Conservation (phyloP, 2,329 filamentous ascomycete genomes). For the Penicillium sp. region DNA sequence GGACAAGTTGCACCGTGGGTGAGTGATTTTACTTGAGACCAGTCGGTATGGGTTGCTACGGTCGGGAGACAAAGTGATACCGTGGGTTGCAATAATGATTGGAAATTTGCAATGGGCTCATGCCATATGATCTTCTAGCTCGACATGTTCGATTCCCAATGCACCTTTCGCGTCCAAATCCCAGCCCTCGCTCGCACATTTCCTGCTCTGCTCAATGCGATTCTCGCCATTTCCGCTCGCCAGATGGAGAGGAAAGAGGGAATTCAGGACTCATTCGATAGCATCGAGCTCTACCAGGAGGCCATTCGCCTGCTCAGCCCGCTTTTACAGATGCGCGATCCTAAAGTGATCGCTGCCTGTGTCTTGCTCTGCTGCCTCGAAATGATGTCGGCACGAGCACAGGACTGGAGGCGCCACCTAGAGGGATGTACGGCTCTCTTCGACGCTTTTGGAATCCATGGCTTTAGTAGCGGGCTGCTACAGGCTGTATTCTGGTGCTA, state of each 20-base stretch:
- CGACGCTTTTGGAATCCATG: conserved; percentile 55
- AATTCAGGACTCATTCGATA: conserved; percentile 51
- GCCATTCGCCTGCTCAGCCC: conserved; percentile 55
- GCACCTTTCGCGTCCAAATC: conserved; percentile 57
- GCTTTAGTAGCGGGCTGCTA: conserved; percentile 55
- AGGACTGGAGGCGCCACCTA: conserved; percentile 60
- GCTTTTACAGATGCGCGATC: conserved; percentile 52
- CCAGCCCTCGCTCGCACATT: conserved; percentile 54
- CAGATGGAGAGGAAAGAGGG: conserved; percentile 58
- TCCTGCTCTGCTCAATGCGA: conserved; percentile 52
- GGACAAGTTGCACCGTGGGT: conserved; percentile 59
- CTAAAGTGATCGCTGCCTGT: conserved; percentile 57
- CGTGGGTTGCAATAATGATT: neutral
- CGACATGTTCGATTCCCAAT: conserved; percentile 60
- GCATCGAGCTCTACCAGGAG: conserved; percentile 58
- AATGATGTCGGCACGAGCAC: conserved; percentile 54
- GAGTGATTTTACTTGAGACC: conserved; percentile 8
- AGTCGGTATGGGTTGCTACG: neutral
- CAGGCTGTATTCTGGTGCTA: conserved; percentile 64
- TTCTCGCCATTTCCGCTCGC: conserved; percentile 58
- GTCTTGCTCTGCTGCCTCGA: conserved; percentile 60
- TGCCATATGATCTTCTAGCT: conserved; percentile 43
- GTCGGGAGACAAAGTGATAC: neutral
- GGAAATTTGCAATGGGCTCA: neutral
- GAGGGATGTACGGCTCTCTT: conserved; percentile 61